Evolutionary conservation across 768 basidiomycete genomes (phyloP), one percentile per base, ranked within the genome.

Genomic region (Infundibulicybe gibba): DNA sequence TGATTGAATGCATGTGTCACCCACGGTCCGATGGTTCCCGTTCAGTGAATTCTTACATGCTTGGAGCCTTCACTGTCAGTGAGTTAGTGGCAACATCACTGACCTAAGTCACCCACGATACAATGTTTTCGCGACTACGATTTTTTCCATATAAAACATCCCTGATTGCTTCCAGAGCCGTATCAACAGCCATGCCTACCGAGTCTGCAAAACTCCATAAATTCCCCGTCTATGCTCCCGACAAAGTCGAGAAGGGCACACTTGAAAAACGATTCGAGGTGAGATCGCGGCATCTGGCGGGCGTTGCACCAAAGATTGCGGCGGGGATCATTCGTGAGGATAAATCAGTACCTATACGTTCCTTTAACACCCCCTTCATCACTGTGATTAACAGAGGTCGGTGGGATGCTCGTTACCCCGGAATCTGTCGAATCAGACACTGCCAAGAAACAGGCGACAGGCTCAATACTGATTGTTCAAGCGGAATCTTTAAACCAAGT

Each of bases 191-290:
- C 25, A 25, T 25, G 25, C 25, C 25, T 25, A 25, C 25, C 8
- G 25, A 25, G 4, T 25, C 25, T 37, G 25, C 46, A 40, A 43
- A 45, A 4, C 44, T 45, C 40, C 60, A 68, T 47, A 64, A 58
- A 39, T 83, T 79, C 59, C 50, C 79, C 34, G 73, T 83, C 4
- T 83, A 70, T 51, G 79, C 81, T 1, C 79, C 77, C 5, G 83
- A 84, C 57, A 69, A 54, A 51, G 66, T 69, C n/a, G 75, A 77
- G 49, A 60, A 62, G 12, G 73, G 59, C 0, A 64, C 72, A 1
- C 65, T 71, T 40, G 67, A 61, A 2, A 64, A 70, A 32, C 63
- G 82, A 38, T 70, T 77, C 62, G 56, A 61, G 4, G 74, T 81
- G 8, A 66, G 81, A 38, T 58, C 64, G 3, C 53, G 58, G 17